Base-by-base conservation (phyloP, 2,329 filamentous ascomycete genomes). In the Furcasterigmium furcatum region DNA sequence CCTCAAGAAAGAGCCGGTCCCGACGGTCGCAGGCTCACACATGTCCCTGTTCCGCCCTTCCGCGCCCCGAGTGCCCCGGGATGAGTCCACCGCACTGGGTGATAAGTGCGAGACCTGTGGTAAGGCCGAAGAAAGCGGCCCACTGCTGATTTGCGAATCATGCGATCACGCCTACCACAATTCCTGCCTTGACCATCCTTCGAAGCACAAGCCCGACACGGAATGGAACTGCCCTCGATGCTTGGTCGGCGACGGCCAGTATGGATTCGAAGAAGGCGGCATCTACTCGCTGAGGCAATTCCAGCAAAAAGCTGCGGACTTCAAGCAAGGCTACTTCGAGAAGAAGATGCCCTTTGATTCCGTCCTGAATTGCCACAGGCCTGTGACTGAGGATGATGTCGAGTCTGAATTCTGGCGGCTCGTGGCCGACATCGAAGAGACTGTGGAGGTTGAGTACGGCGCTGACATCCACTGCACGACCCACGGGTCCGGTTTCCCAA, bases 401-500 rank as follows among this genome's bases (percentile, higher is more conserved):
- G 94, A 99, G 67, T 84, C 84, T 18, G 94, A 99, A 61, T 99
- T 99, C 64, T 99, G 94, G 94, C 82, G 90, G 55, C 77, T 97
- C 9, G 94, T 97, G 1, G 89, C 94, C 40, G 95, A 91, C 58
- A 77, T 96, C 42, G 92, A 95, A 51, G 94, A 97, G 65, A 95
- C 91, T 0, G 91, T 97, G 2, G 94, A 97, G 64, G 94, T 99
- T 3, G 94, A 99, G 61, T 99, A 99, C 58, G 94, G 94, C 32
- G 94, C 94, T 9, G 94, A 99, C 58, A 96, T 99, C 44, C 94
- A 99, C 64, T 96, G 91, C 43, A 97, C 94, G 0, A 99, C 94
- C 0, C 94, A 99, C 60, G 94, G 94, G 9, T 97, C 92, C 52
- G 94, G 92, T 1, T 99, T 99, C 57, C 94, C 94, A 0, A 97